Percentiles rank a stretch among this genome's conserved stretches.
Evolutionary conservation across 2,329 filamentous ascomycete species (phyloP).

Genomic region (Alternaria triticina): DNA sequence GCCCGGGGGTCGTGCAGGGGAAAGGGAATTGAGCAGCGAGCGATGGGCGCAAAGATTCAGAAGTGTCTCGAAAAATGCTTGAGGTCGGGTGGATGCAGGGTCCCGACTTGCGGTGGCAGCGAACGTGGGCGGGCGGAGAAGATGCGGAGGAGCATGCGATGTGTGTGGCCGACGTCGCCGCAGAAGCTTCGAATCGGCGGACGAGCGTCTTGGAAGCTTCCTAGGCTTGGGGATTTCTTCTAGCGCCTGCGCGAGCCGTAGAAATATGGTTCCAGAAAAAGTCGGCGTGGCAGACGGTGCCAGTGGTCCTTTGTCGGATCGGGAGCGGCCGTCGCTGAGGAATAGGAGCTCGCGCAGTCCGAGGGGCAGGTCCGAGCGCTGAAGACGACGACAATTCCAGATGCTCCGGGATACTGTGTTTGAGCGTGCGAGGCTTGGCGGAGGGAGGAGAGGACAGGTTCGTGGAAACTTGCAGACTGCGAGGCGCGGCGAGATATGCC

Average conservation of each 20-base stretch:
- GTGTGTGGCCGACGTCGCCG: slow-evolving; percentile 17
- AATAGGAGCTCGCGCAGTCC: slow-evolving; percentile 19
- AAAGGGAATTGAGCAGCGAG: not conserved
- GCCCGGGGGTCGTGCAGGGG: not conserved
- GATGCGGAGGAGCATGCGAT: slow-evolving; percentile 21
- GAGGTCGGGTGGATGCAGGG: slow-evolving; percentile 11
- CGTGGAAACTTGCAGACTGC: not conserved
- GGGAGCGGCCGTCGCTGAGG: slow-evolving; percentile 17
- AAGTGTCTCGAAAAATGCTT: slow-evolving; percentile 10
- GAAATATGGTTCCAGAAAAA: slow-evolving; percentile 12
- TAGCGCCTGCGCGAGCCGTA: slow-evolving; percentile 20
- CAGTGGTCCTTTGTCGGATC: slow-evolving; percentile 16
- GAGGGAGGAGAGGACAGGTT: not conserved
- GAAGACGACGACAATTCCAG: not conserved
- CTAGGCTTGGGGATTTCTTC: slow-evolving; percentile 8
- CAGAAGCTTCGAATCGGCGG: slow-evolving; percentile 7
- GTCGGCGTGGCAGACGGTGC: slow-evolving; percentile 15
- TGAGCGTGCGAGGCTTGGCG: slow-evolving; percentile 11
- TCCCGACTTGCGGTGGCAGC: slow-evolving; percentile 7
- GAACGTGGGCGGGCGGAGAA: slow-evolving; percentile 11
- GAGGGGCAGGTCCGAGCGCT: slow-evolving; percentile 14
- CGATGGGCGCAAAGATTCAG: not conserved
- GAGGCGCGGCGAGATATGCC: not conserved
- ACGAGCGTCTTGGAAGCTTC: slow-evolving; percentile 2
- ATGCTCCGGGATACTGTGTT: not conserved